Conservation (phyloP, 352 stramenopile genomes). For the Aphanomyces stellatus region DNA sequence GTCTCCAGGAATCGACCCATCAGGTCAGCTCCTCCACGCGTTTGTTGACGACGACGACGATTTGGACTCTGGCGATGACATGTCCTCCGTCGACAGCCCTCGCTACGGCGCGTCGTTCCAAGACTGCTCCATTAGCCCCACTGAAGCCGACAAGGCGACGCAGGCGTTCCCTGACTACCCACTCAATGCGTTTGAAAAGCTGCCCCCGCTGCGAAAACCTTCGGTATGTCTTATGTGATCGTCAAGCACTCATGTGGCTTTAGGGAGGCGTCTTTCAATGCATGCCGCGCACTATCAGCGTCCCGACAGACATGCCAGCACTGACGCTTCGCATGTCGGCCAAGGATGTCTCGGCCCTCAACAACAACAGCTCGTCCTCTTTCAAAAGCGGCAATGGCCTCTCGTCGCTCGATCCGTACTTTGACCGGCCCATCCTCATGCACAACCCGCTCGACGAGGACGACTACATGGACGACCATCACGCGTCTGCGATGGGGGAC, state of each 20-base stretch:
- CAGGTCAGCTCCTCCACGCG: slow-evolving; percentile 29
- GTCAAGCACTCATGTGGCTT: not conserved
- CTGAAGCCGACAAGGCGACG: slow-evolving; percentile 6
- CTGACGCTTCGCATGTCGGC: slow-evolving; percentile 13
- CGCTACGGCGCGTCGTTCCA: slow-evolving; percentile 35
- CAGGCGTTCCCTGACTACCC: slow-evolving; percentile 12
- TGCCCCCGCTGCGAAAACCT: slow-evolving; percentile 11
- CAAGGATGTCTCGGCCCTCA: slow-evolving; percentile 1
- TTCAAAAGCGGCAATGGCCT: too few relatives aligned
- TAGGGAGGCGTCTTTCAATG: not conserved
- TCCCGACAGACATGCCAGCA: not conserved
- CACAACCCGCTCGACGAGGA: not conserved
- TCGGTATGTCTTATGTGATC: not conserved
- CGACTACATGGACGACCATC: not conserved
- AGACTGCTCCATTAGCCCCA: slow-evolving; percentile 39
- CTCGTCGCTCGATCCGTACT: slow-evolving; percentile 9
- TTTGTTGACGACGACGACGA: slow-evolving; percentile 49
- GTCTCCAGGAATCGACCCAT: slow-evolving; percentile 37
- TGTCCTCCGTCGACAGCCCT: slow-evolving; percentile 37
- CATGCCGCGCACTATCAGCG: slow-evolving; percentile 10
- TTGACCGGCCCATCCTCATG: not conserved
- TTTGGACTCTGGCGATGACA: slow-evolving; percentile 44
- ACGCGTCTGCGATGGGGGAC: not conserved
- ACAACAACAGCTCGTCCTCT: not conserved
- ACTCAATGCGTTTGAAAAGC: slow-evolving; percentile 4